Evolutionary conservation across 148 eudicot genomes (phyloP).

Genomic region (Cornus florida): DNA sequence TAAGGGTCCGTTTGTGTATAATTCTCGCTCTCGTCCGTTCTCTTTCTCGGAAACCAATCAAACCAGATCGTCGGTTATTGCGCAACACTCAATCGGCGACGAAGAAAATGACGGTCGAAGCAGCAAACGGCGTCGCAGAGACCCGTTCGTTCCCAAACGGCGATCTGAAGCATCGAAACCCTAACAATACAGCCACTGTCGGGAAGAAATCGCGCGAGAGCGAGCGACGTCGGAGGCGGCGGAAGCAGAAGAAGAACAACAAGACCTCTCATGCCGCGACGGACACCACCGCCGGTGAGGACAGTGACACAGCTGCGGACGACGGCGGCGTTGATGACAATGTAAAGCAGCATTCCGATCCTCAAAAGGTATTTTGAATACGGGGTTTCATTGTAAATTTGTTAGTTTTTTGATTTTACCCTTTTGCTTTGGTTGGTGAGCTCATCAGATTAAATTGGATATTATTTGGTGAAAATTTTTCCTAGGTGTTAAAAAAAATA

Average conservation of each 20-base stretch:
- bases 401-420: not conserved
- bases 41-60: no score
- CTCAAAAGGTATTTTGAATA: slow-evolving; percentile 27
- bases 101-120: slow-evolving; percentile 46
- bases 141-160: slow-evolving; percentile 32
- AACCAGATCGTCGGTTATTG: no score
- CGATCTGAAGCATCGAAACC: slow-evolving; percentile 40
- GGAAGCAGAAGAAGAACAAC: slow-evolving; percentile 86
- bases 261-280: slow-evolving; percentile 13
- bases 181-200: slow-evolving; percentile 30
- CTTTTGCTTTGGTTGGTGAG: not conserved
- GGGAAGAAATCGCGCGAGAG: slow-evolving; percentile 56
- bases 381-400: not conserved
- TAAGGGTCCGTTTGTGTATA: no score
- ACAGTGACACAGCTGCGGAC: not conserved
- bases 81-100: not conserved
- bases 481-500: no score
- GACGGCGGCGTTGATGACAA: slow-evolving; percentile 22
- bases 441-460: not conserved
- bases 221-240: slow-evolving; percentile 75
- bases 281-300: slow-evolving; percentile 32
- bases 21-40: no score
- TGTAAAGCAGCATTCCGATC: slow-evolving; percentile 44
- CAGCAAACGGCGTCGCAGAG: slow-evolving; percentile 26
- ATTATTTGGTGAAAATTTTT: not conserved